Conservation (phyloP, 306 rosid genomes). For the Begonia peltatifolia region DNA sequence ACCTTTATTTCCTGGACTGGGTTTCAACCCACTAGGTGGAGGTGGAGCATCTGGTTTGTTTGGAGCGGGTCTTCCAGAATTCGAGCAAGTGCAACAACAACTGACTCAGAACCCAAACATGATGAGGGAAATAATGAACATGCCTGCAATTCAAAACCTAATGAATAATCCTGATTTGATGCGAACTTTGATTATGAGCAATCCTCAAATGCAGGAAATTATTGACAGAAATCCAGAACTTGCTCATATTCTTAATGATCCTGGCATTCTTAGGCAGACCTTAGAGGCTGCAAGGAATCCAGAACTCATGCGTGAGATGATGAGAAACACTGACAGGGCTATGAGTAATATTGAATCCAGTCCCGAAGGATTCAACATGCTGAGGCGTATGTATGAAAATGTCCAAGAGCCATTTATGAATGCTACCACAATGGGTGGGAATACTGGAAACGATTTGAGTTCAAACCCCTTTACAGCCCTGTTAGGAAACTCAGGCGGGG, state of each 20-base stretch:
- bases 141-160: conserved; percentile 61
- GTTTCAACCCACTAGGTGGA: conserved; percentile 37
- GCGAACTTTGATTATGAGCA: conserved; percentile 64
- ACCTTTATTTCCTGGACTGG: conserved; percentile 53
- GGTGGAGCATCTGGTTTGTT: conserved; percentile 33
- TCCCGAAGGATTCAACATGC: conserved; percentile 89
- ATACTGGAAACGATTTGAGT: conserved; percentile 32
- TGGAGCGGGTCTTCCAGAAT: conserved; percentile 51
- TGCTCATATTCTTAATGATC: conserved; percentile 77
- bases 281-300: conserved; percentile 88
- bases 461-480: conserved; percentile 36
- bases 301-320: conserved; percentile 93
- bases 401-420: conserved; percentile 84
- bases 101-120: conserved; percentile 48
- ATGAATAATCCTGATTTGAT: conserved; percentile 58
- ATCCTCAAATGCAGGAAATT: conserved; percentile 82
- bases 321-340: conserved; percentile 86
- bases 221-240: conserved; percentile 80
- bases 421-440: conserved; percentile 80
- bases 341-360: conserved; percentile 89
- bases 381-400: conserved; percentile 89
- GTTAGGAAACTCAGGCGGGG: conserved; percentile 38
- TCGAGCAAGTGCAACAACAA: conserved; percentile 74
- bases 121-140: conserved; percentile 66
- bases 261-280: conserved; percentile 68